These are phyloP conservation scores for Pichia paraexigua DNA, from an alignment of 805 yeast species.

Conservation along the genomic window DNA sequence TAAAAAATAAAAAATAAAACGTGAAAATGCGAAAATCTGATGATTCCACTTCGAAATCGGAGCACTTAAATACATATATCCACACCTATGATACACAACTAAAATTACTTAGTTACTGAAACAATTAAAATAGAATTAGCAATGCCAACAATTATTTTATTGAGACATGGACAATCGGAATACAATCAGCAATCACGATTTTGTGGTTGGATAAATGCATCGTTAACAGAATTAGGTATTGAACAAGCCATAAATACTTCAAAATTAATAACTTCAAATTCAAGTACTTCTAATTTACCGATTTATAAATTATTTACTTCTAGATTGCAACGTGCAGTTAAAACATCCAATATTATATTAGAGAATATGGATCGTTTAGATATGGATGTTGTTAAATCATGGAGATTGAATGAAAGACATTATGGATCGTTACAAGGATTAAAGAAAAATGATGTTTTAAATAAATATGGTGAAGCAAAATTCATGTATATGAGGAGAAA, in stretches of 20 bases:
- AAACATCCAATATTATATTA: constrained; percentile 62
- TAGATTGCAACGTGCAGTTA: constrained; percentile 63
- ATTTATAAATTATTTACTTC: constrained; percentile 42
- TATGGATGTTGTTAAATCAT: constrained; percentile 49
- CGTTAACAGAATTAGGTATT: constrained; percentile 57
- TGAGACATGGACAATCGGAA: constrained; percentile 80
- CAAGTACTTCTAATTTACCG: constrained; percentile 36
- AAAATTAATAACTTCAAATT: constrained; percentile 39
- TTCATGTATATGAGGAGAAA: constrained; percentile 78
- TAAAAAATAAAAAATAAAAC: neutral
- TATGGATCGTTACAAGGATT: constrained; percentile 78
- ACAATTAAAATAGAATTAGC: no score
- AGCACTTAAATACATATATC: no score
- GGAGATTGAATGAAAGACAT: constrained; percentile 82
- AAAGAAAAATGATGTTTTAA: constrained; percentile 58
- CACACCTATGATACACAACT: no score
- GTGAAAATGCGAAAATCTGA: neutral
- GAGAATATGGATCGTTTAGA: constrained; percentile 44
- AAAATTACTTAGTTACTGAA: no score
- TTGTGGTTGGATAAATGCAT: constrained; percentile 83
- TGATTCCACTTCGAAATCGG: no score
- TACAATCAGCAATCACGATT: constrained; percentile 70
- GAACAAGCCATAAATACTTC: constrained; percentile 65
- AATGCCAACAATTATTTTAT: constrained; percentile 36
- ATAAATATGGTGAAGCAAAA: constrained; percentile 60